Percentiles rank a stretch among this genome's conserved stretches.
phyloP scores from a whole-genome alignment of 805 yeast species.

The Lachancea dasiensis region DNA sequence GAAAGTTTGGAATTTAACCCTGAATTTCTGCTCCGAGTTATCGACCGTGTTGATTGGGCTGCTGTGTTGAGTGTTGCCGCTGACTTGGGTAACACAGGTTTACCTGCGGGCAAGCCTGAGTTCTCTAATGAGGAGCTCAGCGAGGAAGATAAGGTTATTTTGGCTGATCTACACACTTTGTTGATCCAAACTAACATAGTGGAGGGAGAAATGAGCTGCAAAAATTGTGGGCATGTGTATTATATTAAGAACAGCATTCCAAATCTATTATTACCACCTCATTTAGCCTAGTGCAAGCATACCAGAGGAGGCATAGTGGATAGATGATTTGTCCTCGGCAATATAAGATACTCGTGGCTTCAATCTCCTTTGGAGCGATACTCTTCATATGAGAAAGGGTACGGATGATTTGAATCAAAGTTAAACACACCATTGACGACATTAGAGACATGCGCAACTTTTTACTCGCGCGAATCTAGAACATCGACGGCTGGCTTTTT shows the following conservation, averaged over 20 bases:
- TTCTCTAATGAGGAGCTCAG: constrained; percentile 33
- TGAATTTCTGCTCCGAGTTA: constrained; percentile 66
- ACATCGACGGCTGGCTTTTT: no score
- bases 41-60: constrained; percentile 82
- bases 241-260: constrained; percentile 91
- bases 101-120: constrained; percentile 61
- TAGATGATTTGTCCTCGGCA: no score
- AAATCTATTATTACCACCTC: constrained; percentile 91
- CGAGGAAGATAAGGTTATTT: constrained; percentile 39
- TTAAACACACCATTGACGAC: no score
- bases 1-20: constrained; percentile 73
- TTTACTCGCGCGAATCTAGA: no score
- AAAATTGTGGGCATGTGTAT: constrained; percentile 80
- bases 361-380: no score
- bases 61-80: constrained; percentile 73
- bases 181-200: constrained; percentile 79
- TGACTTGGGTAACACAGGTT: constrained; percentile 59
- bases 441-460: no score
- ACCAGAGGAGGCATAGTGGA: no score
- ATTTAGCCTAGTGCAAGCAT: constrained; percentile 67
- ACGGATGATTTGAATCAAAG: no score
- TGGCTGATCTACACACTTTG: constrained; percentile 70
- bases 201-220: constrained; percentile 87
- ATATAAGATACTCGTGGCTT: no score
- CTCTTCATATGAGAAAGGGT: no score